These are phyloP conservation scores for Tricladium varicosporioides DNA, from an alignment of 2,329 filamentous ascomycete species.

Conservation along the genomic window DNA sequence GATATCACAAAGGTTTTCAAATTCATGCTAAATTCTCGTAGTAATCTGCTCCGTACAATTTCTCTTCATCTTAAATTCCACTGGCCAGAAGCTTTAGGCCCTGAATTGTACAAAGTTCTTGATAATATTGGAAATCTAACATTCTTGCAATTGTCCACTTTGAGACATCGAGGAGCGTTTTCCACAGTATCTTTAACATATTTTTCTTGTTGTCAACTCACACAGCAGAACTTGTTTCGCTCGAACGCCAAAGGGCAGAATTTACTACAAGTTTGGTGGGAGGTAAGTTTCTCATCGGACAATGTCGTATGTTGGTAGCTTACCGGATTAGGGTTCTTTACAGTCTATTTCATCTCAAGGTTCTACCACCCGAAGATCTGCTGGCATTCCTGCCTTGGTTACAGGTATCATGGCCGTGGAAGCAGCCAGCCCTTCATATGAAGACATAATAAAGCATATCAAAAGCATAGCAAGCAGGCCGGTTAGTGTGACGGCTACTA, in stretches of 20 bases:
- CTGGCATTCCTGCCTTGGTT: constrained; percentile 85
- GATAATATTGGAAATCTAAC: constrained; percentile 68
- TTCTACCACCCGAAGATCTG: constrained; percentile 84
- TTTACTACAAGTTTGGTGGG: constrained; percentile 66
- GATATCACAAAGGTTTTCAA: neutral
- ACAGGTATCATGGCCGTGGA: constrained; percentile 75
- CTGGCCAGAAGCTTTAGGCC: constrained; percentile 42
- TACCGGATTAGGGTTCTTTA: constrained; percentile 53
- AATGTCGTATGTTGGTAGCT: neutral
- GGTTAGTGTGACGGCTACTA: constrained; percentile 51
- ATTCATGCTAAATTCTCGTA: constrained; percentile 36
- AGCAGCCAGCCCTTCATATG: constrained; percentile 57
- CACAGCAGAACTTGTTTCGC: constrained; percentile 42
- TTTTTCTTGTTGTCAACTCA: constrained; percentile 69
- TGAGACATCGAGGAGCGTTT: constrained; percentile 90
- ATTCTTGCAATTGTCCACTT: constrained; percentile 76
- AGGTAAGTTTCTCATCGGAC: constrained; percentile 41
- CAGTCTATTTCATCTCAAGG: constrained; percentile 71
- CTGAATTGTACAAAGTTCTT: constrained; percentile 48
- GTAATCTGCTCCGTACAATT: constrained; percentile 68
- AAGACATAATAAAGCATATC: constrained; percentile 61
- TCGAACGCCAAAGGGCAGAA: constrained; percentile 15
- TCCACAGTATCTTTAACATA: constrained; percentile 91
- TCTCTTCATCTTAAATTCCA: constrained; percentile 48
- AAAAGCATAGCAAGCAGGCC: constrained; percentile 55